Base-by-base conservation (phyloP, 2,329 filamentous ascomycete genomes). In the Septoria linicola region DNA sequence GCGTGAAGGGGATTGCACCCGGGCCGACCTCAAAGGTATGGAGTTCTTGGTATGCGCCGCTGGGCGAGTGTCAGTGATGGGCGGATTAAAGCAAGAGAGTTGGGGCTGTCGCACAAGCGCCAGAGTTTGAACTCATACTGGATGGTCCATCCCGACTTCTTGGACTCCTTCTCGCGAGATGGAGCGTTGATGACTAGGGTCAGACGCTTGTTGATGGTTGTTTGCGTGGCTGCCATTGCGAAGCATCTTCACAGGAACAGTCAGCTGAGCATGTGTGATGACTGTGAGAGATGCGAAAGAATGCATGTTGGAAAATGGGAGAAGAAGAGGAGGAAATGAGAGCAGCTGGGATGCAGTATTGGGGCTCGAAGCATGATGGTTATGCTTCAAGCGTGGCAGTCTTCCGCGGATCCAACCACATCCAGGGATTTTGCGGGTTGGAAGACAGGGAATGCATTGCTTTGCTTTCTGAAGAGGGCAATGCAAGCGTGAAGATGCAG, bases 141-240 rank as follows among this genome's bases (percentile, higher is more conserved):
- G 7, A 46, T 46, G 8, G 43, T 46, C 43, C 43, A 46, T 20
- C 43, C 17, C 11, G 43, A 39, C 7, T 23, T 21, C 19, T 46
- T 37, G 20, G 34, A 32, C 11, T 37, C 43, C 19, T 21, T 37
- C 17, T 46, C 20, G 5, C 34, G 32, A 6, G 21, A n/a, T 2
- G 43, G 21, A 11, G 34, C 32, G 34, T 46, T 46, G 32, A 46
- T 36, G 21, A 46, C 43, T 3, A 46, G 43, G 13, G 43, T 46
- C n/a, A 46, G 34, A n/a, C 34, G 43, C 43, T 46, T 46, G 43
- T 46, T 46, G 34, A 39, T 20, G 43, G 43, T 35, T 14, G 43
- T 46, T 16, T 46, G 43, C 3, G 43, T 46, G 11, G 43, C 31
- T 10, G 21, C 39, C 39, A 41, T 41, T 8, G 36, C 36, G 20